Conservation (phyloP, 768 basidiomycete genomes). For the Butyriboletus loyo region DNA sequence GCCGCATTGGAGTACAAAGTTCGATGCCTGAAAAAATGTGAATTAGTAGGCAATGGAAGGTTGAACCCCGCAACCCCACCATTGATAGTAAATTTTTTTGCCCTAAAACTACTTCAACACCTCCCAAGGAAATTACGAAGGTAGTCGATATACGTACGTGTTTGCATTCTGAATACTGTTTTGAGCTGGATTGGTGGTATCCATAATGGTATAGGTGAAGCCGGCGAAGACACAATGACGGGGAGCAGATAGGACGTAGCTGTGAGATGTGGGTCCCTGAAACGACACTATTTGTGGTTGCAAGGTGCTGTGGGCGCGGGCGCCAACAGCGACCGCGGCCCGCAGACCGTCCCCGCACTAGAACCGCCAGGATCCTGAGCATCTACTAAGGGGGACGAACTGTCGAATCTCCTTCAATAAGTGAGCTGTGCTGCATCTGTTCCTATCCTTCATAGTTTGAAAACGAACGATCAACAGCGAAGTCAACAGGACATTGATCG, state of each 20-base stretch:
- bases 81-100: slow-evolving; percentile 10
- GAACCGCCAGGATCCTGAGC: not conserved
- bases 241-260: not conserved
- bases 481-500: not conserved
- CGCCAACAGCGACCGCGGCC: slow-evolving; percentile 2
- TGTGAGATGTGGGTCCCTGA: slow-evolving; percentile 4
- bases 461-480: not conserved
- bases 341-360: slow-evolving; percentile 1
- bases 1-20: slow-evolving; percentile 6
- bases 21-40: slow-evolving; percentile 5
- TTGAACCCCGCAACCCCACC: not conserved
- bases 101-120: slow-evolving; percentile 3
- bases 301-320: slow-evolving; percentile 16
- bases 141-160: slow-evolving; percentile 1
- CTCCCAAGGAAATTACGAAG: not conserved
- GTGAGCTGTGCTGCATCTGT: not conserved
- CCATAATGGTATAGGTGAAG: not conserved
- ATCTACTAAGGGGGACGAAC: not conserved
- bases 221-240: not conserved
- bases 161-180: not conserved
- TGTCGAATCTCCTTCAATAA: not conserved
- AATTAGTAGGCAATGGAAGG: not conserved
- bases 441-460: not conserved
- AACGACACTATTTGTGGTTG: slow-evolving; percentile 18
- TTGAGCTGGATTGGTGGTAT: not conserved